Evolutionary conservation across 2,329 filamentous ascomycete species (phyloP).

Genomic region (Pseudonectria foliicola): DNA sequence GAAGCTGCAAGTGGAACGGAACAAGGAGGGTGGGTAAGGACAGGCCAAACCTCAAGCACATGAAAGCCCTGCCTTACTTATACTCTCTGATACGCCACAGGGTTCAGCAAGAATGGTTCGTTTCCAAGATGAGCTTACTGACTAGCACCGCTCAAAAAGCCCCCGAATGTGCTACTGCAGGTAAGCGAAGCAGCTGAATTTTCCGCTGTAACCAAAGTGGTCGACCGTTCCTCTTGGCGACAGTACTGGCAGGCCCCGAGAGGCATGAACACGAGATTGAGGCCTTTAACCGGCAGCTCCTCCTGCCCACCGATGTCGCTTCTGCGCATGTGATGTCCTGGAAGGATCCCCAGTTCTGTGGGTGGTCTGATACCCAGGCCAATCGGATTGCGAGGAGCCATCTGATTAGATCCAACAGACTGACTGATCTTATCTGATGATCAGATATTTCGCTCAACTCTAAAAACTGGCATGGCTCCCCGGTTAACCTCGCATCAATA

Average conservation of each 20-base stretch:
- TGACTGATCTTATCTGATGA: constrained; percentile 21
- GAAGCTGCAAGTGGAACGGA: not conserved
- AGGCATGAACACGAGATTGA: too few species aligned
- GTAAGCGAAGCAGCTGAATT: too few species aligned
- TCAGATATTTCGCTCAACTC: constrained; percentile 17
- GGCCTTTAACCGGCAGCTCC: not conserved
- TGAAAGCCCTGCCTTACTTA: too few species aligned
- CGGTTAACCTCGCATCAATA: constrained; percentile 5
- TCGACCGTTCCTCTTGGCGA: too few species aligned
- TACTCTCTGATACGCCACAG: too few species aligned
- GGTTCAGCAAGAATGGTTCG: too few species aligned
- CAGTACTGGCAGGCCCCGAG: too few species aligned
- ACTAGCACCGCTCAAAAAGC: too few species aligned
- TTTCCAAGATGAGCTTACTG: too few species aligned
- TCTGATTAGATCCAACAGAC: constrained; percentile 23
- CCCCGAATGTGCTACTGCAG: too few species aligned
- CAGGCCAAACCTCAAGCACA: not conserved
- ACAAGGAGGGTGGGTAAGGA: not conserved
- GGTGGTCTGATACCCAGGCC: constrained; percentile 6
- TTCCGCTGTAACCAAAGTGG: too few species aligned
- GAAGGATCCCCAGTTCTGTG: not conserved
- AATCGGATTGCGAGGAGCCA: constrained; percentile 12
- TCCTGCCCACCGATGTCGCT: constrained; percentile 9
- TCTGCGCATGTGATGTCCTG: constrained; percentile 1
- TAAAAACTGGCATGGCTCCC: constrained; percentile 3